Base-by-base conservation (phyloP, 768 basidiomycete species). In the Boletus rex-veris region DNA sequence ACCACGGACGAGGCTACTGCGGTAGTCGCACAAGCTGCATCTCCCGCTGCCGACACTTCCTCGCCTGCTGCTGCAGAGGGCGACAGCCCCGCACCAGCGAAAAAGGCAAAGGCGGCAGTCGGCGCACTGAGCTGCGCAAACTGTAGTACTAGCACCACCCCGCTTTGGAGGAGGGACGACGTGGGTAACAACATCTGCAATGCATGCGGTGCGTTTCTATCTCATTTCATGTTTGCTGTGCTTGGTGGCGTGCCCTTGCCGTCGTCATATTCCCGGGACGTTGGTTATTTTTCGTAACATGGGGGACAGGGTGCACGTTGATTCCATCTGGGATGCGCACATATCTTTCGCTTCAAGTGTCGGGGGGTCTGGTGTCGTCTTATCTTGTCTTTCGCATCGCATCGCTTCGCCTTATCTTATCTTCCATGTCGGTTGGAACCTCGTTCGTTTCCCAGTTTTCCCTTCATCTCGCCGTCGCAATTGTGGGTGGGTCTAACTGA, bases 131-230 rank as follows among this genome's bases (percentile, higher is more conserved):
- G 85, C 63, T 95, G 93, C 73, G 86, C 88, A 38, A 91, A 92
- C 68, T 95, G 92, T 71, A 86, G 87, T 33, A 93, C 92, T 40
- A 89, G 86, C 67, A 89, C 89, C 52, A 95, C 92, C 4, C 92
- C 92, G 12, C 74, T 95, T 9, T 95, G 92, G 92, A 78, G 92
- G 62, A 75, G 92, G 61, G 91, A 94, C 66, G 88, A 91, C 66
- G 84, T 90, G 39, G 92, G 92, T 52, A 93, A 93, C 71, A 92
- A 92, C 69, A 92, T 93, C 55, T 95, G 92, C 72, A 95, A 95
- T 75, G 92, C 92, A 49, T 95, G 92, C 73, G 92, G 92, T 94
- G 73, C 67, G 92, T 57, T 63, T 60, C 65, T 56, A 35, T 62
- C 53, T 64, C 59, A 53, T 59, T 65, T 65, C 61, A 52, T 46